Evolutionary conservation across 495 filamentous ascomycete species (phyloP).

Genomic region (Evansstolkia leycettana): DNA sequence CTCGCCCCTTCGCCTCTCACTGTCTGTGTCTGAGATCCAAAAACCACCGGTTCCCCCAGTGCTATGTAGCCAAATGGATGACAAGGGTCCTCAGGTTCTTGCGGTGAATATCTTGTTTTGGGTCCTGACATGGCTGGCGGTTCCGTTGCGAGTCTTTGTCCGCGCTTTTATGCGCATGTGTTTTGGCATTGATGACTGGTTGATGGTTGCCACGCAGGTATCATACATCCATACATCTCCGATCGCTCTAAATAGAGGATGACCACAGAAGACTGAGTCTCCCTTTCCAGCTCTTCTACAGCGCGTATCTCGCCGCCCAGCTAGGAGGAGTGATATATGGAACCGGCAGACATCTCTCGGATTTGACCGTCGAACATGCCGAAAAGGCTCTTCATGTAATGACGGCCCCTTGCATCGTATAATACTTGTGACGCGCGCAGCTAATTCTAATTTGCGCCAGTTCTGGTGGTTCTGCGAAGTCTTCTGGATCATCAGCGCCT

Average conservation of each 20-base stretch:
- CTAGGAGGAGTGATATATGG: neutral
- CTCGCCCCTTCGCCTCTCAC: too few relatives aligned
- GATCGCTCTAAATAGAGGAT: neutral
- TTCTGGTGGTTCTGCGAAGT: constrained; percentile 20
- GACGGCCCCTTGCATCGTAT: neutral
- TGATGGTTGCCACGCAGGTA: constrained; percentile 2
- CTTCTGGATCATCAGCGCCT: constrained; percentile 22
- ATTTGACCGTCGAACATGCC: neutral
- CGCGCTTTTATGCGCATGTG: constrained; percentile 1
- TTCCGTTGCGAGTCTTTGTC: neutral
- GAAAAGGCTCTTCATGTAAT: constrained; percentile 1
- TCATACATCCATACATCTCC: neutral
- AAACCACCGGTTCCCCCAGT: too few relatives aligned
- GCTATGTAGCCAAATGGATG: neutral
- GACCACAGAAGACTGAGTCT: neutral
- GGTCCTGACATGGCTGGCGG: neutral
- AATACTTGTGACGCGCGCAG: neutral
- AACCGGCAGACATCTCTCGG: neutral
- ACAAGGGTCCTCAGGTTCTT: neutral
- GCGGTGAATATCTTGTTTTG: constrained; percentile 1
- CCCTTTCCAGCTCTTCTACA: too few relatives aligned
- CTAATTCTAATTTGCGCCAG: neutral
- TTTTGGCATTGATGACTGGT: constrained; percentile 1
- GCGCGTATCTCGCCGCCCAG: neutral
- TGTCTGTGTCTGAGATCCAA: too few relatives aligned